phyloP scores from a whole-genome alignment of 352 stramenopile genomes.

The Globisporangium viniferum region DNA sequence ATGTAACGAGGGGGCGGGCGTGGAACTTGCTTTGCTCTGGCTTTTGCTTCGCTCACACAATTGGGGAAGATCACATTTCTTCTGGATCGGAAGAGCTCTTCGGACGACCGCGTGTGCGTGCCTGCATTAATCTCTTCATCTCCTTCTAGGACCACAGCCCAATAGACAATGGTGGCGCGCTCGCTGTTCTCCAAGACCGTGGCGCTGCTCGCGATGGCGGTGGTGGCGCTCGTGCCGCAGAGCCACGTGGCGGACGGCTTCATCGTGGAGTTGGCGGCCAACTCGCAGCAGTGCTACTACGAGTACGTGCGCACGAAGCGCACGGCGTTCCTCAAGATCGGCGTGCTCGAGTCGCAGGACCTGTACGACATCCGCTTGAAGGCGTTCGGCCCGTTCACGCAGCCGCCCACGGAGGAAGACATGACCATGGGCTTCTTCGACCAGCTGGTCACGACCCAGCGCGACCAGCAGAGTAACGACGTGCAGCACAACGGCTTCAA shows the following conservation, averaged over 20 bases:
- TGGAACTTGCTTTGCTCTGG: background rate
- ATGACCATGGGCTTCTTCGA: slow-evolving; percentile 75
- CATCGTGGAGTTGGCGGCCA: slow-evolving; percentile 52
- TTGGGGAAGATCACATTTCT: slow-evolving; percentile 7
- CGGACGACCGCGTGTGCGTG: background rate
- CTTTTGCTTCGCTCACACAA: background rate
- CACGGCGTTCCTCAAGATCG: slow-evolving; percentile 81
- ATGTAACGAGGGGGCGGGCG: background rate
- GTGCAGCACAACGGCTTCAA: slow-evolving; percentile 86
- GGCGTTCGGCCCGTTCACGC: slow-evolving; percentile 63
- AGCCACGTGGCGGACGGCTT: slow-evolving; percentile 27
- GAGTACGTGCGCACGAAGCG: slow-evolving; percentile 85
- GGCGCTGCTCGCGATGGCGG: slow-evolving; percentile 22
- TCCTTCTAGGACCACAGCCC: background rate
- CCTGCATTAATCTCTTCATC: background rate
- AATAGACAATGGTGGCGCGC: slow-evolving; percentile 4
- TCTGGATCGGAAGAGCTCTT: background rate
- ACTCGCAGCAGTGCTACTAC: slow-evolving; percentile 72
- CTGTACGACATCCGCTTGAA: slow-evolving; percentile 75
- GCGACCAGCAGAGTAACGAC: slow-evolving; percentile 67
- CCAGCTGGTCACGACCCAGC: slow-evolving; percentile 59
- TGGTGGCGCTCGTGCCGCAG: slow-evolving; percentile 21
- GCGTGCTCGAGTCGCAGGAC: slow-evolving; percentile 67
- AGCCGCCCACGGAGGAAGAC: slow-evolving; percentile 43
- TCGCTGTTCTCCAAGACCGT: background rate